Conservation (phyloP, 2,329 filamentous ascomycete genomes). For the Xylariales sp. region DNA sequence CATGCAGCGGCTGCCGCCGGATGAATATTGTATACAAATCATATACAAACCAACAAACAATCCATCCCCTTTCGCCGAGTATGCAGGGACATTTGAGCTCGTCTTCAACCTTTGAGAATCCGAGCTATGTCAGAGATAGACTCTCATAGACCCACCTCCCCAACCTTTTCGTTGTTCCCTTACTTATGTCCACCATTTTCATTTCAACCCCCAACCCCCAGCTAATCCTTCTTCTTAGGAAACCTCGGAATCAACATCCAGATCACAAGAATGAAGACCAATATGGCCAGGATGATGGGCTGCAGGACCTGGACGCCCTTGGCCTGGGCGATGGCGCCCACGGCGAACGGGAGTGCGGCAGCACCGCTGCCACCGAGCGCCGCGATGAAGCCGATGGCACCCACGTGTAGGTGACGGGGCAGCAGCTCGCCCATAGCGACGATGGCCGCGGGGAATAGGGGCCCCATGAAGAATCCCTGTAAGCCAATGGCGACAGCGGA, state of each 20-base stretch:
- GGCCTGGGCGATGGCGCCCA: slow-evolving; percentile 60
- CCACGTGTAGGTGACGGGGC: slow-evolving; percentile 70
- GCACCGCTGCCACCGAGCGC: slow-evolving; percentile 72
- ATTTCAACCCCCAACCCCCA: neutral
- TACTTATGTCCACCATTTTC: too few species aligned
- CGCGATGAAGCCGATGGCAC: slow-evolving; percentile 71
- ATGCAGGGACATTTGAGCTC: too few species aligned
- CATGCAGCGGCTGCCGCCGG: too few species aligned
- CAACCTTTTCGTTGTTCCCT: too few species aligned
- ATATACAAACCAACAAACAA: too few species aligned
- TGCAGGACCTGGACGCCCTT: slow-evolving; percentile 53
- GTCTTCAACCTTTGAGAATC: too few species aligned
- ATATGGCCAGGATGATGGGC: slow-evolving; percentile 48
- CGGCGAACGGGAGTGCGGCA: slow-evolving; percentile 60
- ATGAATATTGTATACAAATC: too few species aligned
- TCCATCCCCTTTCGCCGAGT: too few species aligned
- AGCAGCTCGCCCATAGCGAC: slow-evolving; percentile 66
- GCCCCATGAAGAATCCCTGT: slow-evolving; percentile 76
- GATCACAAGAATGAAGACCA: slow-evolving; percentile 36
- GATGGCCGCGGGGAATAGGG: slow-evolving; percentile 69
- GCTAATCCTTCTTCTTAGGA: slow-evolving; percentile 32
- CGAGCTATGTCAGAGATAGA: too few species aligned
- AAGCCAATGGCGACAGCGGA: slow-evolving; percentile 68
- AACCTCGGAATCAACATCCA: slow-evolving; percentile 43
- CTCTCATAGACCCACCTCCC: too few species aligned